Conservation (phyloP, 2,329 filamentous ascomycete species). For the Clathrospora elynae region DNA sequence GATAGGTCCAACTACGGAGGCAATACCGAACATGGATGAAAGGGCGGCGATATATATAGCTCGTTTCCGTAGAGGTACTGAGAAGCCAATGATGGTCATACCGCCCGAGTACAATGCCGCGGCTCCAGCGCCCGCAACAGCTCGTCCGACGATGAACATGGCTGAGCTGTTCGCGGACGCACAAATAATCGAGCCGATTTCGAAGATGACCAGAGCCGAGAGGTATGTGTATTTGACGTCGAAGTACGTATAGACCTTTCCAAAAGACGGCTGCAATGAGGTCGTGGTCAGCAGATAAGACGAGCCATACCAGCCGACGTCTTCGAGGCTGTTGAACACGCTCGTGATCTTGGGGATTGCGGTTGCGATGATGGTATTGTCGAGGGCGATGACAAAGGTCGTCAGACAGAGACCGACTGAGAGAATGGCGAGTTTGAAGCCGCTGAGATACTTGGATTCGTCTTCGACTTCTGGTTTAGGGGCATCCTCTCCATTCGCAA, state of each 20-base stretch:
- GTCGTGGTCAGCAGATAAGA: slow-evolving; percentile 55
- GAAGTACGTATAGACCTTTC: slow-evolving; percentile 66
- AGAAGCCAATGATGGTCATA: slow-evolving; percentile 56
- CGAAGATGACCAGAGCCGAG: slow-evolving; percentile 53
- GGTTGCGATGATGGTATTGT: slow-evolving; percentile 49
- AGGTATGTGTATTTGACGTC: slow-evolving; percentile 59
- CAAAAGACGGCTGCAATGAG: slow-evolving; percentile 54
- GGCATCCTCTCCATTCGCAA: neutral
- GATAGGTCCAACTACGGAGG: slow-evolving; percentile 50
- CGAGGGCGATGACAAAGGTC: slow-evolving; percentile 47
- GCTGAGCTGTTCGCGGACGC: slow-evolving; percentile 54
- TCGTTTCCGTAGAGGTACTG: slow-evolving; percentile 50
- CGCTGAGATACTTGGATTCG: slow-evolving; percentile 44
- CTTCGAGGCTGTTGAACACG: slow-evolving; percentile 48
- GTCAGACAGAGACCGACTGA: slow-evolving; percentile 43
- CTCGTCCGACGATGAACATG: slow-evolving; percentile 62
- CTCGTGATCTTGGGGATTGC: slow-evolving; percentile 51
- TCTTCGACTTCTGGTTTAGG: slow-evolving; percentile 33
- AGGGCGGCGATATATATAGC: slow-evolving; percentile 50
- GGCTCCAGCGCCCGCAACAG: slow-evolving; percentile 59
- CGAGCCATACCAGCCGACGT: slow-evolving; percentile 52
- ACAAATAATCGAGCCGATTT: slow-evolving; percentile 61
- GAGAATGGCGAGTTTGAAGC: slow-evolving; percentile 43
- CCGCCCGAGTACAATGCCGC: slow-evolving; percentile 60
- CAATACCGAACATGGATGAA: slow-evolving; percentile 48